These are phyloP conservation scores for Coleophoma eucalyptorum DNA, from an alignment of 2,329 filamentous ascomycete species.

Conservation along the genomic window DNA sequence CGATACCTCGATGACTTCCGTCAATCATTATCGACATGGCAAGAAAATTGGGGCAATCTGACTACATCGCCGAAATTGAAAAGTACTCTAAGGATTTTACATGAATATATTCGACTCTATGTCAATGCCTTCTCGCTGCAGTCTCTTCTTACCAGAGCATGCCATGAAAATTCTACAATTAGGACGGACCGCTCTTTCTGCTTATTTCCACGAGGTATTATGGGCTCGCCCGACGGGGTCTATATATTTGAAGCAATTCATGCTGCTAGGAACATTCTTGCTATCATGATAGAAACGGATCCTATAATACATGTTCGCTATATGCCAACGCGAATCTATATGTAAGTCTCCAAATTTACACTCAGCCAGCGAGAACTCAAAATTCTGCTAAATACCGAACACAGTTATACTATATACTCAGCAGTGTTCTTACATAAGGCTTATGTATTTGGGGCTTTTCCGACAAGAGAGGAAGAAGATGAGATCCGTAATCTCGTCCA, in stretches of 20 bases:
- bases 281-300: background rate
- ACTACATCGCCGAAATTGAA: background rate
- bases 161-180: background rate
- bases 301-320: background rate
- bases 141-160: background rate
- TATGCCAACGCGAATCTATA: background rate
- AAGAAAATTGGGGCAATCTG: background rate
- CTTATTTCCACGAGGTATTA: background rate
- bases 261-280: background rate
- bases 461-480: background rate
- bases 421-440: background rate
- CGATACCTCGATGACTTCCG: constrained; percentile 18
- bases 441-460: background rate
- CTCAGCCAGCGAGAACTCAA: background rate
- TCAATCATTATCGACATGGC: constrained; percentile 4
- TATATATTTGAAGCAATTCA: background rate
- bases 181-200: background rate
- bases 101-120: background rate
- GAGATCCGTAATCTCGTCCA: background rate
- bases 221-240: background rate
- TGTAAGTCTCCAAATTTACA: background rate
- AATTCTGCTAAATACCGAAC: background rate
- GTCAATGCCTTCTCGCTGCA: background rate
- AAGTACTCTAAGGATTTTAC: background rate
- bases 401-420: background rate